Base-by-base conservation (phyloP, 352 stramenopile genomes). In the Saprolegnia parasitica region DNA sequence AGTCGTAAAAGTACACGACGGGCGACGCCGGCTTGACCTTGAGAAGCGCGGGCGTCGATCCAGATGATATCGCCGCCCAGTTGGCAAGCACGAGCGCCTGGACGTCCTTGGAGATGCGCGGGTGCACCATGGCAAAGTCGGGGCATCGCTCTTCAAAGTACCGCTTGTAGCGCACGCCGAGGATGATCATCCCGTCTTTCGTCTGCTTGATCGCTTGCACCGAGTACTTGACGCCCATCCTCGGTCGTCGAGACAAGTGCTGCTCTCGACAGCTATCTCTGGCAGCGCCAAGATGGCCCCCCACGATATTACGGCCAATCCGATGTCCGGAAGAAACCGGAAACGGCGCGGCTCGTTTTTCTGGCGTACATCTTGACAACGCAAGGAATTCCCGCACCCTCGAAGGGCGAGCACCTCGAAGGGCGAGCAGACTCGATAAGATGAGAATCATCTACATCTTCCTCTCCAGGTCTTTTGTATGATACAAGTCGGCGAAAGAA, bases 1-100 rank as follows among this genome's bases (percentile, higher is more conserved):
- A 73, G 58, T 83, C 75, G 39, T 80, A 83, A 26, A 81, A 72
- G 54, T 71, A 45, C 24, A 80, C 73, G 63, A 78, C 78, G 9
- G 74, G 63, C 18, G 72, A 72, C 13, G 65, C 50, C 4, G 72
- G 20, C 20, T 58, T 46, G 32, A 63, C 9, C 16, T 70, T 61
- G 35, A 37, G n/a, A 46, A 70, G 62, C 16, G 42, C 63, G n/a
- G 63, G 63, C 16, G 63, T 61, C n/a, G 26, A 47, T 1, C 63
- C 63, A 4, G 4, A 42, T 18, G 63, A 29, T 20, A 70, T 70
- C 4, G 42, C 21, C 5, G 54, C 63, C 63, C 63, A 70, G 18
- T 37, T 62, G 16, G 63, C 46, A 4, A 63, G 49, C 5, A 70
- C 54, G 29, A 70, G 46, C 49, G 49, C 37, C 29, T 52, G 63